A percentile compares a stretch with the other conserved stretches of the same genome.
These are phyloP conservation scores for Mycena chlorophos DNA, from an alignment of 768 basidiomycete genomes.

Conservation along the genomic window DNA sequence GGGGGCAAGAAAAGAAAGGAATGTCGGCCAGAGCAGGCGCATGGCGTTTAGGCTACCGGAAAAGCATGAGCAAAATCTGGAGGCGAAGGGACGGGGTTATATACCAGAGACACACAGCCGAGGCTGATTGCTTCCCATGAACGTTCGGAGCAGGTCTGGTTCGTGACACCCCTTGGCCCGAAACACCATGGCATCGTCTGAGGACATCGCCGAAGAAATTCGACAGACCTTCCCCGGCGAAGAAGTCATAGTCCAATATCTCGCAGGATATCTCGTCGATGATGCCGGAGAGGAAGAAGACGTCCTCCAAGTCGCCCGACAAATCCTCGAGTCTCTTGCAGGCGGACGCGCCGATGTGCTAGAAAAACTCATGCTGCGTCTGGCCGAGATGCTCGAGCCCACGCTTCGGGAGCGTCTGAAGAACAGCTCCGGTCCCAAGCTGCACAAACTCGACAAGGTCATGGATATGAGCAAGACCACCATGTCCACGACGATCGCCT, in stretches of 20 bases:
- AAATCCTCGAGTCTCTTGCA: conserved; percentile 76
- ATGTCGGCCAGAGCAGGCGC: conserved; percentile 12
- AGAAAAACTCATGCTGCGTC: conserved; percentile 64
- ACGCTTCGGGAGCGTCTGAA: conserved; percentile 59
- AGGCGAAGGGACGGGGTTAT: not conserved
- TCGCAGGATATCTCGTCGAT: conserved; percentile 85
- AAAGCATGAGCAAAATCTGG: conserved; percentile 12
- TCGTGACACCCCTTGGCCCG: not conserved
- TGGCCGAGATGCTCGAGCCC: conserved; percentile 64
- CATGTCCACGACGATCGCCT: conserved; percentile 76
- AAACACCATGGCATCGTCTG: conserved; percentile 41
- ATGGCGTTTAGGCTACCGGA: conserved; percentile 12
- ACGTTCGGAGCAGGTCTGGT: not conserved
- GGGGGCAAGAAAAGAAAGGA: conserved; percentile 10
- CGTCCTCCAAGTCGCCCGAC: conserved; percentile 71
- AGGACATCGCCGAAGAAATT: conserved; percentile 80
- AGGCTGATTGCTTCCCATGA: not conserved
- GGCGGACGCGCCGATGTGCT: conserved; percentile 58
- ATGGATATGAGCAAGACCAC: conserved; percentile 85
- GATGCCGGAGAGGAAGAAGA: conserved; percentile 89
- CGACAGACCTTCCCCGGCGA: conserved; percentile 70
- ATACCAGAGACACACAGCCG: not conserved
- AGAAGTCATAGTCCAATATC: conserved; percentile 82
- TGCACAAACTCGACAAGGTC: conserved; percentile 80
- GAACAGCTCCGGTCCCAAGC: conserved; percentile 60